A percentile compares a stretch with the other conserved stretches of the same genome.
phyloP scores from a whole-genome alignment of 2,329 filamentous ascomycete genomes.

The Exophiala bonariae region DNA sequence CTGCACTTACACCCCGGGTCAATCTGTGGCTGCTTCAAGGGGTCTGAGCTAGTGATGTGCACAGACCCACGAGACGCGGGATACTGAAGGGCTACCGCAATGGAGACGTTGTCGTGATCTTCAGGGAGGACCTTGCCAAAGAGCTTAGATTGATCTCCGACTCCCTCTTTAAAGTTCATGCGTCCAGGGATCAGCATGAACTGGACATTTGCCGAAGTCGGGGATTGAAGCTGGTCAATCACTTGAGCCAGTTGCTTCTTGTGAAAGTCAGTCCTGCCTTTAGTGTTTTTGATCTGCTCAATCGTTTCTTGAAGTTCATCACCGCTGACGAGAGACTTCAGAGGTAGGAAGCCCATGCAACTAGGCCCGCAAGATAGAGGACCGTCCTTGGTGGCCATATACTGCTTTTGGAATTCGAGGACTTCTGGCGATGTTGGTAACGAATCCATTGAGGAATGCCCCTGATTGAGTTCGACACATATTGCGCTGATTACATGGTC shows the following conservation, averaged over 20 bases:
- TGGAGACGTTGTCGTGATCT: conserved; percentile 50
- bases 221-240: conserved; percentile 34
- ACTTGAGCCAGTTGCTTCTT: conserved; percentile 36
- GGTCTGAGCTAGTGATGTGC: conserved; percentile 41
- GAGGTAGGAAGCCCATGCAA: conserved; percentile 39
- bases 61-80: conserved; percentile 52
- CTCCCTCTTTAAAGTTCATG: conserved; percentile 30
- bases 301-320: conserved; percentile 35
- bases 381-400: conserved; percentile 32
- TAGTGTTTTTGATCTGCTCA: conserved; percentile 31
- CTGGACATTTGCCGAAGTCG: conserved; percentile 40
- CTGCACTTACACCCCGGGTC: conserved; percentile 51
- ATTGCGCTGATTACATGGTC: conserved; percentile 40
- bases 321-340: conserved; percentile 33
- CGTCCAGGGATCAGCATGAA: conserved; percentile 34
- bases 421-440: conserved; percentile 34
- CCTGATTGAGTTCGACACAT: conserved; percentile 16
- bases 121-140: conserved; percentile 34
- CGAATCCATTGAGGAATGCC: conserved; percentile 28
- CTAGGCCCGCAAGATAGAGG: conserved; percentile 33
- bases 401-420: conserved; percentile 34
- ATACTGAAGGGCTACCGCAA: conserved; percentile 52
- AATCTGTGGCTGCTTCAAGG: conserved; percentile 38
- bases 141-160: conserved; percentile 46
- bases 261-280: conserved; percentile 34